Evolutionary conservation across 495 filamentous ascomycete species (phyloP).

Genomic region (Saxophila tyrrhenica): DNA sequence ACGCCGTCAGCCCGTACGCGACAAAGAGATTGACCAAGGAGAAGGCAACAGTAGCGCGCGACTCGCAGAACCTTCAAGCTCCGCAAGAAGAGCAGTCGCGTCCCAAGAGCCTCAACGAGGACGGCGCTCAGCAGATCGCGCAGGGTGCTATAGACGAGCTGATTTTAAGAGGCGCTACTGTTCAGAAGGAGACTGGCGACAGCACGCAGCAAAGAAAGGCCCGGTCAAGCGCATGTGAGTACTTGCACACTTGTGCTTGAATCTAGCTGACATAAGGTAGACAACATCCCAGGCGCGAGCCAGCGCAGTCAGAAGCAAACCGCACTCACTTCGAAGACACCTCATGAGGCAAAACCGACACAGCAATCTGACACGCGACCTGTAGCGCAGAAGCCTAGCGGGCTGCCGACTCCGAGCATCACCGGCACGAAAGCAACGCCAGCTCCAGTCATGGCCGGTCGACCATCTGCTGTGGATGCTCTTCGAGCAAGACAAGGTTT

Average conservation of each 20-base stretch:
- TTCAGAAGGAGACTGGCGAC: background rate
- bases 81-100: background rate
- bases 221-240: background rate
- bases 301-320: background rate
- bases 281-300: background rate
- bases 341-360: background rate
- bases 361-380: background rate
- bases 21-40: background rate
- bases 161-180: background rate
- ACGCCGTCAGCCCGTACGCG: constrained; percentile 7
- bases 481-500: background rate
- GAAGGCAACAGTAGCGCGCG: background rate
- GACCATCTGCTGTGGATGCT: background rate
- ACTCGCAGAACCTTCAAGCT: background rate
- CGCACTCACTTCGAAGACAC: background rate
- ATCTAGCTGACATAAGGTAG: background rate
- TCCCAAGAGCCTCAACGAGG: too few relatives aligned
- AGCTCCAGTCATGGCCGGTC: background rate
- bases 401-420: background rate
- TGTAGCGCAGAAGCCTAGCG: background rate
- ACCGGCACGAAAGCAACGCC: background rate
- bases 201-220: background rate
- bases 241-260: background rate
- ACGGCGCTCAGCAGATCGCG: too few relatives aligned
- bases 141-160: background rate